Evolutionary conservation across 805 yeast genomes (phyloP), one percentile per base, ranked within the genome.

Genomic region (Lipomyces chichibuensis): DNA sequence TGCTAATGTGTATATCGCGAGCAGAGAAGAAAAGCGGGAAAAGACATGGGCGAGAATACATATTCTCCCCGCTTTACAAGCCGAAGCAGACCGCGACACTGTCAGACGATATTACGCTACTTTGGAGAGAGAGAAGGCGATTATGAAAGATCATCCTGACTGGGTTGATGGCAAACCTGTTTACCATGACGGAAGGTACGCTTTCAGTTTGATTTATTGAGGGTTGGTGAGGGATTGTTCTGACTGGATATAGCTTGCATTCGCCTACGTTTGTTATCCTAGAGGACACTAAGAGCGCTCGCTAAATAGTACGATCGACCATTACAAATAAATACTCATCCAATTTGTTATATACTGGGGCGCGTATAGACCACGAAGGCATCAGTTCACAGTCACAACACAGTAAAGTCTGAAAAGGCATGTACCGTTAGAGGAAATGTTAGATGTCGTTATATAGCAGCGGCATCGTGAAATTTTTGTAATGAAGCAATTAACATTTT

Each of bases 41-140:
- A 86, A 85, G 75, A 82, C 84, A 68, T 91, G 95, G 93, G 83
- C 93, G 8, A 83, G 96, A 73, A 85, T 90, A 74, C 80, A 88
- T 76, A 77, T 91, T 58, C 83, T 86, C 74, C 96, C 97, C 1
- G 80, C 89, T 71, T 83, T 91, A 63, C 84, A 87, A 73, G 96
- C 96, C 54, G 97, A 91, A 79, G 87, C 86, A 73, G 97, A 91
- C 77, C 84, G 97, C 76, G 90, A 89, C 74, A 77, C 83, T 54
- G 91, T 90, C 54, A 85, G 96, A 80, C 84, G 96, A 75, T 84
- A 85, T 69, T 81, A 80, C 72, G 85, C 90, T 64, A 86, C 88
- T 75, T 81, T 85, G 77, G 85, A 84, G 74, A 84, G 91, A 80
- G 96, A 90, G 80, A 86, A 84, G 67, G 86, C 84, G 75, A 81